Conservation (phyloP, 768 basidiomycete species). For the Amylocystis lapponica region DNA sequence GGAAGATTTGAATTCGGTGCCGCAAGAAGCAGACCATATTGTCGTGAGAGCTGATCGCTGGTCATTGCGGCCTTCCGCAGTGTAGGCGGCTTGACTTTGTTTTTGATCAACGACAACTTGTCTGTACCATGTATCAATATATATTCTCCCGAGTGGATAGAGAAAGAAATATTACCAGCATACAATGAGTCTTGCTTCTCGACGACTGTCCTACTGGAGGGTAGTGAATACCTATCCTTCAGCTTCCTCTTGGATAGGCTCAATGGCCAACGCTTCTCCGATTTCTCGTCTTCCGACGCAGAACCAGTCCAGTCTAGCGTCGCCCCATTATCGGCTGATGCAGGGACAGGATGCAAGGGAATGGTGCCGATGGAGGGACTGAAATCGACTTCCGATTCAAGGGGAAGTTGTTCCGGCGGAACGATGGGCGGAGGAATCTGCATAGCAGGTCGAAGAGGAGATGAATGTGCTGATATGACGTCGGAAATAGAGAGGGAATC, state of each 20-base stretch:
- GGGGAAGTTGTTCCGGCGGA: slow-evolving; percentile 3
- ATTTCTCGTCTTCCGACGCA: slow-evolving; percentile 45
- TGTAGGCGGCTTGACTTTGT: slow-evolving; percentile 45
- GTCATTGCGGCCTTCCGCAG: slow-evolving; percentile 60
- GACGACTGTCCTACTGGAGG: slow-evolving; percentile 37
- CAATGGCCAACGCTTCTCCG: slow-evolving; percentile 58
- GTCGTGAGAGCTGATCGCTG: slow-evolving; percentile 57
- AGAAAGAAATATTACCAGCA: slow-evolving; percentile 36
- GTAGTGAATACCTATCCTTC: slow-evolving; percentile 48
- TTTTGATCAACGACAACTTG: slow-evolving; percentile 50
- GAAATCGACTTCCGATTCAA: slow-evolving; percentile 56
- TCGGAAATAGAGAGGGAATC: slow-evolving; percentile 22
- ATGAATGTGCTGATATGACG: slow-evolving; percentile 27
- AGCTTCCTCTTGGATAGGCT: slow-evolving; percentile 53
- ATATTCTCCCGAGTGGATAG: too few relatives aligned
- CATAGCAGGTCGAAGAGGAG: slow-evolving; percentile 17
- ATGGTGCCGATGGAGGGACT: slow-evolving; percentile 52
- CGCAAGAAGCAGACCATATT: slow-evolving; percentile 51
- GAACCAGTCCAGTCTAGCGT: slow-evolving; percentile 74
- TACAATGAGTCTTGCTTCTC: slow-evolving; percentile 59
- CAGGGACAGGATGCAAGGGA: slow-evolving; percentile 58
- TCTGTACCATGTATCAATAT: slow-evolving; percentile 30
- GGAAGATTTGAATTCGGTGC: slow-evolving; percentile 26
- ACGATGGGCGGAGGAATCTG: neutral
- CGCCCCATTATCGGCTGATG: slow-evolving; percentile 60